phyloP scores from a whole-genome alignment of 192 early-diverging fungal species.

The Gigaspora rosea region DNA sequence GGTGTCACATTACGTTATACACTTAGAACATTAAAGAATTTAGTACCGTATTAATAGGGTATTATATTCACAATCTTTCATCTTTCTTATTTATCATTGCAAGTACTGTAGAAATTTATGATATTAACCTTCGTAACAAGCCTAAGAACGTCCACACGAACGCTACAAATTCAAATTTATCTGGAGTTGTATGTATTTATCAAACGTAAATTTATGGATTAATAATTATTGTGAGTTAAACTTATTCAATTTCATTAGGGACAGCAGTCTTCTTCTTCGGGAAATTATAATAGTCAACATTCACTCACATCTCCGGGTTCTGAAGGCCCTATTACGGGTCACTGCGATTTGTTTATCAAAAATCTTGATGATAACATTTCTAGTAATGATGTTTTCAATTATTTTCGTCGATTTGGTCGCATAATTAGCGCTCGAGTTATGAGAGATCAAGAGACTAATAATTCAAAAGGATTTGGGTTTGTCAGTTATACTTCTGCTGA shows the following conservation, averaged over 20 bases:
- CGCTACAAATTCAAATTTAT: background rate
- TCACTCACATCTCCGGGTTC: constrained; percentile 5
- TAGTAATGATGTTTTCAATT: constrained; percentile 90
- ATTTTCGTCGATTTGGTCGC: constrained; percentile 84
- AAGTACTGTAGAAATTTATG: no score
- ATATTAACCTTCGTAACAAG: no score
- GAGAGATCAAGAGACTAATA: constrained; percentile 64
- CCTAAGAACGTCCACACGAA: background rate
- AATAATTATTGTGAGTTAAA: background rate
- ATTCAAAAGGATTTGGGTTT: constrained; percentile 88
- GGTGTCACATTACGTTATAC: no score
- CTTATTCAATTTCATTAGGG: constrained; percentile 10
- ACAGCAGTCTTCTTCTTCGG: constrained; percentile 5
- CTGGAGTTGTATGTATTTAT: background rate
- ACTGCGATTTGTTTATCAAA: constrained; percentile 94
- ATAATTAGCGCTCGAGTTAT: constrained; percentile 93
- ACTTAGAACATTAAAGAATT: no score
- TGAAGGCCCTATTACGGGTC: constrained; percentile 39
- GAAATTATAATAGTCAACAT: constrained; percentile 9
- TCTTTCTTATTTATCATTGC: no score
- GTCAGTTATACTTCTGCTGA: constrained; percentile 91
- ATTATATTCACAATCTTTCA: no score
- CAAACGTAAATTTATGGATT: background rate
- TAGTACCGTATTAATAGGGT: no score
- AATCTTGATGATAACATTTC: constrained; percentile 91